Conservation (phyloP, 106 monocot species). For the Platanthera zijinensis region DNA sequence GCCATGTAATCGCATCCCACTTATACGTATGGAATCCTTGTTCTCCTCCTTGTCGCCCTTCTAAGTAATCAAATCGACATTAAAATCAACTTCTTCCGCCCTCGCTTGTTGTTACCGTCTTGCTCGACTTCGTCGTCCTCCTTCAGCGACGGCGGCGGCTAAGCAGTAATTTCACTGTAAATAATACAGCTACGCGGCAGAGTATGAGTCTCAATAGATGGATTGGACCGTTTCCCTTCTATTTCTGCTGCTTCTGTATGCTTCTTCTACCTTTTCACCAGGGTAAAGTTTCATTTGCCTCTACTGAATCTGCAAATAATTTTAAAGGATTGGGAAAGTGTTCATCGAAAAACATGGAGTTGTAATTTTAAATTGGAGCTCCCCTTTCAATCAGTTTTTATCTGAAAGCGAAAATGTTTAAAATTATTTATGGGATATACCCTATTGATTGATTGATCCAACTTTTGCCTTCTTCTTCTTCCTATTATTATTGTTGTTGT, state of each 20-base stretch:
- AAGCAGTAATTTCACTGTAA: not conserved
- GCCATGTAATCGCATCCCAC: not conserved
- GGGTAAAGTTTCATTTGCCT: not conserved
- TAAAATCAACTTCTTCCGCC: not conserved
- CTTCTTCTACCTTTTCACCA: slow-evolving; percentile 8
- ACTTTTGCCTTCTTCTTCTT: not conserved
- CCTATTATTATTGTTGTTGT: not conserved
- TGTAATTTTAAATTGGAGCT: not conserved
- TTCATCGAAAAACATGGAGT: not conserved
- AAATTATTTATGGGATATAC: not conserved
- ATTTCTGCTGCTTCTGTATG: not conserved
- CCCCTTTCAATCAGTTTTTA: not conserved
- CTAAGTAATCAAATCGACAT: not conserved
- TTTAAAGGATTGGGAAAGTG: not conserved
- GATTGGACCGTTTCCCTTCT: not conserved
- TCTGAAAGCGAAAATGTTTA: not conserved
- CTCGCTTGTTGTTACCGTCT: not conserved
- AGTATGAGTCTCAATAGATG: not conserved
- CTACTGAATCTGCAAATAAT: not conserved
- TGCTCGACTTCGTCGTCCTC: not conserved
- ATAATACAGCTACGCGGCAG: not conserved
- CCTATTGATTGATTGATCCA: not conserved
- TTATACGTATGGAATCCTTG: slow-evolving; percentile 10
- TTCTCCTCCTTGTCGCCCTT: not conserved
- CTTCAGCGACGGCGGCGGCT: not conserved